phyloP scores from a whole-genome alignment of 192 early-diverging fungal species.

The Podila minutissima region DNA sequence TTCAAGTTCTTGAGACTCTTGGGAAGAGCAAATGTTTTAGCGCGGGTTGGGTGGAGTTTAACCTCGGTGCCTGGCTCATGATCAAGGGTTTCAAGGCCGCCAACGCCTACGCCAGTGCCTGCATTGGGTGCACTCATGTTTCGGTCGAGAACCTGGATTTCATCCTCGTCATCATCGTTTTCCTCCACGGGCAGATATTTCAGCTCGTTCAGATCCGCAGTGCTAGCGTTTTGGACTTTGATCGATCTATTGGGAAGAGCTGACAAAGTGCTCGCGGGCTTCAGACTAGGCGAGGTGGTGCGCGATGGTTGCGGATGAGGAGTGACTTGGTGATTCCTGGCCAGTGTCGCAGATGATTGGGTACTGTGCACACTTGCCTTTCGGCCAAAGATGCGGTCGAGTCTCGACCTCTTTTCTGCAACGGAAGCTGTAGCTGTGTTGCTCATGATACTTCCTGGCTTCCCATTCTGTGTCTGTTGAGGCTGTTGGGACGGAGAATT shows the following conservation, averaged over 20 bases:
- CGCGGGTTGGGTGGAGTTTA: constrained; percentile 46
- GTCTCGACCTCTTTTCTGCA: constrained; percentile 21
- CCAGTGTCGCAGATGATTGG: neutral
- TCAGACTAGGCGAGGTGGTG: constrained; percentile 4
- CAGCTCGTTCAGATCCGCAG: constrained; percentile 16
- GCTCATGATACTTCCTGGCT: constrained; percentile 3
- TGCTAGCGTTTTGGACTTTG: constrained; percentile 10
- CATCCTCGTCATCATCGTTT: constrained; percentile 31
- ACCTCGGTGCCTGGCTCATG: constrained; percentile 30
- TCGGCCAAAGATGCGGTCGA: constrained; percentile 40
- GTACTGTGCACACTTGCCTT: constrained; percentile 25
- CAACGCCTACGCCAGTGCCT: constrained; percentile 3
- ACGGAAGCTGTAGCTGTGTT: neutral
- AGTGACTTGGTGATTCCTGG: constrained; percentile 27
- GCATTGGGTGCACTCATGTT: constrained; percentile 9
- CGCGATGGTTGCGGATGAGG: constrained; percentile 27
- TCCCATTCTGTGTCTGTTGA: neutral
- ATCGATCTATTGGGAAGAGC: neutral
- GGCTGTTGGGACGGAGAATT: neutral
- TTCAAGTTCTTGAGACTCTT: constrained; percentile 44
- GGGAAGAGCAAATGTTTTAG: constrained; percentile 44
- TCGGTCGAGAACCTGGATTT: constrained; percentile 12
- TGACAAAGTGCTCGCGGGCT: constrained; percentile 6
- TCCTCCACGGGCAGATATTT: constrained; percentile 34
- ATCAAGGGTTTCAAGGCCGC: neutral